phyloP scores from a whole-genome alignment of 768 basidiomycete genomes.

The Leccinum barrowsii region DNA sequence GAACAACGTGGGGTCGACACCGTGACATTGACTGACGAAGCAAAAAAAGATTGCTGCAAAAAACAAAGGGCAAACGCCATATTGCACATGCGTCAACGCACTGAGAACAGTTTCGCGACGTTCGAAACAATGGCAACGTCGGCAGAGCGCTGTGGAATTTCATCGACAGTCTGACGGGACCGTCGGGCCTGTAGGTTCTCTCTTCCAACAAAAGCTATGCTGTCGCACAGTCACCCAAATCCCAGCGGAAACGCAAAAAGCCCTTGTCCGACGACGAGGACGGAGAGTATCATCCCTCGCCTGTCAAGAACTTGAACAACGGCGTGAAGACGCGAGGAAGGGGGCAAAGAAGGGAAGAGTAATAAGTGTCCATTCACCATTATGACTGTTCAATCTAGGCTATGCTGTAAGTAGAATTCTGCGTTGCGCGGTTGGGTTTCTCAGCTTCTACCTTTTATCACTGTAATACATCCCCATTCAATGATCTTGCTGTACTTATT shows the following conservation, averaged over 20 bases:
- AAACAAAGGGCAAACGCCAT: conserved; percentile 46
- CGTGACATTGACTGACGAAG: too few species aligned
- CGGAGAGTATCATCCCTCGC: conserved; percentile 45
- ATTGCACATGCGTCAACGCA: conserved; percentile 49
- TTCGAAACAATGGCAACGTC: conserved; percentile 59
- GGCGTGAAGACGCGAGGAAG: conserved; percentile 40
- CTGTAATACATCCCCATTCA: not conserved
- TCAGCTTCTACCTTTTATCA: not conserved
- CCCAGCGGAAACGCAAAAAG: conserved; percentile 31
- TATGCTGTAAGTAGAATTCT: not conserved
- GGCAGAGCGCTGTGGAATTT: conserved; percentile 56
- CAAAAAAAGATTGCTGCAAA: too few species aligned
- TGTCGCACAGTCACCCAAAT: conserved; percentile 4
- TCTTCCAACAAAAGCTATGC: conserved; percentile 19
- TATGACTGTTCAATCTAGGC: not conserved
- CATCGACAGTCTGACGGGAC: conserved; percentile 41
- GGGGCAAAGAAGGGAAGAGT: conserved; percentile 22
- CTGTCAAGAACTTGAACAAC: conserved; percentile 39
- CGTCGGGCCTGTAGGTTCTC: conserved; percentile 29
- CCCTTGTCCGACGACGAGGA: conserved; percentile 38
- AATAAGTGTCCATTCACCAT: not conserved
- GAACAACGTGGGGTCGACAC: too few species aligned
- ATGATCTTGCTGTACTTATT: not conserved
- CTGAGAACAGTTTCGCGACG: conserved; percentile 55
- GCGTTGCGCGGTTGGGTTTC: not conserved